A percentile compares a stretch with the other conserved stretches of the same genome.
Evolutionary conservation across 169 alveolate species (phyloP).

Genomic region (Cryptosporidium meleagridis): DNA sequence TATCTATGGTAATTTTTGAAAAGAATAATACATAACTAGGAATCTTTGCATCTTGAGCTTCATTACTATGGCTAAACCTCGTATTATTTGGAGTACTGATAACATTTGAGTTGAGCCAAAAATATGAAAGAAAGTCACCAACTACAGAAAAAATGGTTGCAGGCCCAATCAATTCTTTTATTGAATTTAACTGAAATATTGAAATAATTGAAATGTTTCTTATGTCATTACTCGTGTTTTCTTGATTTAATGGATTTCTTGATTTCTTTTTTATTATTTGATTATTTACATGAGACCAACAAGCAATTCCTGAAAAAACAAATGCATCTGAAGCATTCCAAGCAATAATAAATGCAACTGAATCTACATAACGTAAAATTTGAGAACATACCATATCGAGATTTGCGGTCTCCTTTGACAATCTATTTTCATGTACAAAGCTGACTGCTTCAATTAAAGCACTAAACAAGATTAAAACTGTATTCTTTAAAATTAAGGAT

Average conservation of each 20-base stretch:
- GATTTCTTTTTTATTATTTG: conserved; percentile 1
- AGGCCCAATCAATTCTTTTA: conserved; percentile 5
- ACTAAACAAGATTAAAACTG: conserved; percentile 10
- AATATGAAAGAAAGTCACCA: conserved; percentile 43
- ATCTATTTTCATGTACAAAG: not conserved
- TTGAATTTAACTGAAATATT: conserved; percentile 28
- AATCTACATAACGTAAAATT: conserved; percentile 13
- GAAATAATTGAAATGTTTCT: conserved; percentile 51
- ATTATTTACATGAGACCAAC: conserved; percentile 54
- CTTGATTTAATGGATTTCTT: not conserved
- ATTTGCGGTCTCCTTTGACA: not conserved
- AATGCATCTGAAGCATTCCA: conserved; percentile 73
- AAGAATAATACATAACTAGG: conserved; percentile 42
- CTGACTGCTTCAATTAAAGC: conserved; percentile 25
- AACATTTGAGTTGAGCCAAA: conserved; percentile 20
- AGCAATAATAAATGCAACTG: conserved; percentile 49
- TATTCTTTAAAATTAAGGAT: conserved; percentile 3
- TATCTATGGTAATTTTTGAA: conserved; percentile 28
- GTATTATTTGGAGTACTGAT: not conserved
- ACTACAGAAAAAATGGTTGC: conserved; percentile 15
- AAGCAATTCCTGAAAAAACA: conserved; percentile 52
- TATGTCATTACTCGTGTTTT: not conserved
- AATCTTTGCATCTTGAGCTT: not conserved
- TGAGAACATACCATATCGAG: not conserved
- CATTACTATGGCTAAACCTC: not conserved